These are phyloP conservation scores for Alternaria infectoria DNA, from an alignment of 2,329 filamentous ascomycete genomes.

Conservation along the genomic window DNA sequence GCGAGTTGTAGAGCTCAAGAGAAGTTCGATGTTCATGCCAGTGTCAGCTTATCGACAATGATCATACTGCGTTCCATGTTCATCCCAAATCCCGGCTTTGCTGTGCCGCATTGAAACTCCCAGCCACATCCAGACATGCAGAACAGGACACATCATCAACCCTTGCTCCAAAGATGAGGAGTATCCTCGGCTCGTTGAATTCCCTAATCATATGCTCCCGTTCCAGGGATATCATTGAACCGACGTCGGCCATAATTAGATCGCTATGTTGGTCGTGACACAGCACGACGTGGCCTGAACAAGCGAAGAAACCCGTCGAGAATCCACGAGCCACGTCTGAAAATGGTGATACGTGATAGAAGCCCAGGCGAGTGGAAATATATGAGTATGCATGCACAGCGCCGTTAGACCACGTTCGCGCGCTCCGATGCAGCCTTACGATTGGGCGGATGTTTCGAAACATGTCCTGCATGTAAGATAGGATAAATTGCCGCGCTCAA, in stretches of 20 bases:
- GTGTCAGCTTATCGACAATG: background rate
- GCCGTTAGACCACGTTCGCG: constrained; percentile 7
- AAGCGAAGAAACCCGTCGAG: background rate
- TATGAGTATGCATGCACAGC: constrained; percentile 28
- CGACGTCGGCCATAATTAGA: background rate
- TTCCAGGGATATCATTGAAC: background rate
- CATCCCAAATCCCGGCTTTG: background rate
- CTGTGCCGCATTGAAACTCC: background rate
- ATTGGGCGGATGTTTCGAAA: constrained; percentile 42
- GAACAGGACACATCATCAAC: background rate
- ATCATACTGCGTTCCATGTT: background rate
- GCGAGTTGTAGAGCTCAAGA: background rate
- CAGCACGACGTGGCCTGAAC: background rate
- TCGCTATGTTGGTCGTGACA: background rate
- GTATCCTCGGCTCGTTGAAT: background rate
- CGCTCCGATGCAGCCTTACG: constrained; percentile 1
- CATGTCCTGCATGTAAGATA: constrained; percentile 25
- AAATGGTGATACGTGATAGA: background rate
- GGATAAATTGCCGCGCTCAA: constrained; percentile 9
- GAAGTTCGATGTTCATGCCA: background rate
- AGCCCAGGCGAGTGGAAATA: constrained; percentile 1
- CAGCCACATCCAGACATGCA: background rate
- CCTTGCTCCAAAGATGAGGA: background rate
- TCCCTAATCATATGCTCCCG: background rate
- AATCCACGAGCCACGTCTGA: background rate